Conservation (phyloP, 257 asterid species). For the Solanum boliviense region DNA sequence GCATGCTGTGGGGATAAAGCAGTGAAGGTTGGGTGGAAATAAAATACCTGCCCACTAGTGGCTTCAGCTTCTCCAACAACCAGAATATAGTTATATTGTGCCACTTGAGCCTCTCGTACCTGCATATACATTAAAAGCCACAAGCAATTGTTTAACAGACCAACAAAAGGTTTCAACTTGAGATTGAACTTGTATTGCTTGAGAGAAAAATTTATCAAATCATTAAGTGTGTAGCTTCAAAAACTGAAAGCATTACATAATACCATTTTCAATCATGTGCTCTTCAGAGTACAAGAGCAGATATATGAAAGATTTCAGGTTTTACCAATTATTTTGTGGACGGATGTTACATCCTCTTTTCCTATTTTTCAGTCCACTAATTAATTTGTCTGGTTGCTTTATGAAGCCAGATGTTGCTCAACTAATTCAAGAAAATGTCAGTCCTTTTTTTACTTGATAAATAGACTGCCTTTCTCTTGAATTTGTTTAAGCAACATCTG, state of each 20-base stretch:
- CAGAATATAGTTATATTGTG: conserved; percentile 86
- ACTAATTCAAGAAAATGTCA: neutral
- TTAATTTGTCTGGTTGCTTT: neutral
- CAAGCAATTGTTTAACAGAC: neutral
- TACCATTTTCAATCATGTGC: neutral
- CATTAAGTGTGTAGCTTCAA: neutral
- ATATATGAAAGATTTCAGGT: neutral
- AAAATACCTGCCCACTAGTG: conserved; percentile 26
- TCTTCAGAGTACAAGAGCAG: neutral
- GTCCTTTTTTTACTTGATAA: neutral
- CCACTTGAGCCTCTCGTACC: conserved; percentile 96
- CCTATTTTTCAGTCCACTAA: neutral
- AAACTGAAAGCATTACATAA: neutral
- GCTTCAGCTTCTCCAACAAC: conserved; percentile 97
- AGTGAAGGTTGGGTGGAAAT: neutral
- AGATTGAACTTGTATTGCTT: neutral
- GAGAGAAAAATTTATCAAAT: neutral
- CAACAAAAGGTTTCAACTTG: neutral
- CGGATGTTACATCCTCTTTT: neutral
- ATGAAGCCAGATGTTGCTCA: neutral
- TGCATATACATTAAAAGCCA: conserved; percentile 9
- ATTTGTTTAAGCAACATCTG: neutral
- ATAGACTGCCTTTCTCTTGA: neutral
- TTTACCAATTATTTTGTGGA: neutral
- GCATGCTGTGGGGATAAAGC: neutral